These are phyloP conservation scores for Amaranthus hypochondriacus DNA, from an alignment of 148 eudicot species.

Conservation along the genomic window DNA sequence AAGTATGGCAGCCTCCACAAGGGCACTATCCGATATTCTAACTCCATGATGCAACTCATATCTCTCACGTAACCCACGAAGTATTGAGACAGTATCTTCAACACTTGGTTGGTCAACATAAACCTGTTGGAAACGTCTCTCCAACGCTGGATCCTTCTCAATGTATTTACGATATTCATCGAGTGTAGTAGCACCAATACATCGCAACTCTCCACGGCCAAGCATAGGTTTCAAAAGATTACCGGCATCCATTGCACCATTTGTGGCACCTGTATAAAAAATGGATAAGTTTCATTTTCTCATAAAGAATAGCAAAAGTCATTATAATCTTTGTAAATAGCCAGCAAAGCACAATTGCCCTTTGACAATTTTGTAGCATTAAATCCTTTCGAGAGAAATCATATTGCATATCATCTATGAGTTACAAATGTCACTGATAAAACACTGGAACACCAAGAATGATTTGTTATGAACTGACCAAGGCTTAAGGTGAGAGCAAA, in stretches of 20 bases:
- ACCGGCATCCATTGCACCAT: slow-evolving; percentile 99
- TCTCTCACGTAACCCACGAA: slow-evolving; percentile 95
- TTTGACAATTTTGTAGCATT: background rate
- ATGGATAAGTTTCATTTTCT: background rate
- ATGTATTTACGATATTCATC: slow-evolving; percentile 97
- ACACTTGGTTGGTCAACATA: slow-evolving; percentile 95
- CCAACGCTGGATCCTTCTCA: slow-evolving; percentile 95
- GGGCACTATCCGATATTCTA: slow-evolving; percentile 90
- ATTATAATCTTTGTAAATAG: background rate
- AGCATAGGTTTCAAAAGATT: slow-evolving; percentile 98
- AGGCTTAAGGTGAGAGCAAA: too few relatives aligned
- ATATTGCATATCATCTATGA: background rate
- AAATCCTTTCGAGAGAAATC: background rate
- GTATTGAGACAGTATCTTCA: slow-evolving; percentile 88
- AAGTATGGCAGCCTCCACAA: slow-evolving; percentile 91
- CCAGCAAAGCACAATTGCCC: background rate
- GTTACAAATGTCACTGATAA: background rate
- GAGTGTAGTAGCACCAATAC: slow-evolving; percentile 97
- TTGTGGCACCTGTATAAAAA: slow-evolving; percentile 69
- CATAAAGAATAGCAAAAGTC: background rate
- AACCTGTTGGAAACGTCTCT: slow-evolving; percentile 97
- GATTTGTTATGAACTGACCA: too few relatives aligned
- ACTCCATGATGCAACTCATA: slow-evolving; percentile 98
- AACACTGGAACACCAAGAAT: background rate
- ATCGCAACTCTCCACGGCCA: slow-evolving; percentile 95